Percentiles rank a stretch among this genome's conserved stretches.
Evolutionary conservation across 768 basidiomycete genomes (phyloP).

Genomic region (Suillus americanus): DNA sequence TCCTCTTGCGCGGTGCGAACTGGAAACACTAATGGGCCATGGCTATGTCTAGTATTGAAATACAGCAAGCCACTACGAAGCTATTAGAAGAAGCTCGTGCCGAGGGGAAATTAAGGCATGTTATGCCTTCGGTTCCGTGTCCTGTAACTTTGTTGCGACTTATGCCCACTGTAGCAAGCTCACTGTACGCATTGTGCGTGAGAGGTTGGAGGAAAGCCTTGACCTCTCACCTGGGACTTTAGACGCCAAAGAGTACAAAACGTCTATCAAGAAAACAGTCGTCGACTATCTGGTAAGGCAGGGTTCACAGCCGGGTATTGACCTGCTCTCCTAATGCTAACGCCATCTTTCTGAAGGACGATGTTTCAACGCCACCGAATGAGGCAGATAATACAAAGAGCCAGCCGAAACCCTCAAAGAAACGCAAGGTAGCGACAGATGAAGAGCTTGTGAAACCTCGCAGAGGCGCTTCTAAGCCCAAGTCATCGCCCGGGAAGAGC

Average conservation of each 20-base stretch:
- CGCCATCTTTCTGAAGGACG: neutral
- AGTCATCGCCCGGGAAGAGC: neutral
- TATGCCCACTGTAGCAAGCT: constrained; percentile 20
- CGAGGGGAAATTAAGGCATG: constrained; percentile 22
- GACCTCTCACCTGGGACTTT: constrained; percentile 44
- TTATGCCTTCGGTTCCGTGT: neutral
- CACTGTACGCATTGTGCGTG: constrained; percentile 52
- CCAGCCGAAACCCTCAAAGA: constrained; percentile 8
- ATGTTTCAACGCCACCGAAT: neutral
- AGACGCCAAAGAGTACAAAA: constrained; percentile 44
- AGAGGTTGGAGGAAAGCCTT: constrained; percentile 47
- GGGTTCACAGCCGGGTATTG: neutral
- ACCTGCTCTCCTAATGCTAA: neutral
- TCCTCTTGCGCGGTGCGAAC: neutral
- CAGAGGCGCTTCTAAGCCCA: neutral
- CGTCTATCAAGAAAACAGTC: constrained; percentile 39
- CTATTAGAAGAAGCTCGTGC: constrained; percentile 23
- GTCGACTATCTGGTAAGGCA: constrained; percentile 16
- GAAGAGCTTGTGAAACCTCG: neutral
- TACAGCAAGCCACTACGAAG: constrained; percentile 18
- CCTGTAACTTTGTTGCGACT: neutral
- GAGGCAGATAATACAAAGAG: constrained; percentile 1
- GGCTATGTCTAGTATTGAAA: constrained; percentile 15
- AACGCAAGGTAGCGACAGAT: constrained; percentile 7
- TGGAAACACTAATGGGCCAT: neutral